Evolutionary conservation across 2,329 filamentous ascomycete species (phyloP), one percentile per base, ranked within the genome.

Genomic region (Beauveria scarabaeidicola): DNA sequence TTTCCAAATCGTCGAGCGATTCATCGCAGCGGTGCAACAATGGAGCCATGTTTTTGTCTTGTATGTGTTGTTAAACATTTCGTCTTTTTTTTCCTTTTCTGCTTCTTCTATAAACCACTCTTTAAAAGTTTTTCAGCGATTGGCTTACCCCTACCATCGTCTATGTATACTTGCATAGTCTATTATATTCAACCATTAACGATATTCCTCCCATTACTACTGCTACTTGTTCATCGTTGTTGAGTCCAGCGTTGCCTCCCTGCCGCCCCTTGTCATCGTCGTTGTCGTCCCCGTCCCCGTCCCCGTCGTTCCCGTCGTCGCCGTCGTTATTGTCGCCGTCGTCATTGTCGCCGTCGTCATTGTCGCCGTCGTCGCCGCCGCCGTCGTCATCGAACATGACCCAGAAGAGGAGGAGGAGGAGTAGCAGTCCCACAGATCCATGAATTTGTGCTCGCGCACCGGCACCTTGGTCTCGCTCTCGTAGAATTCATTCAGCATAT

Each of bases 401-500:
- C 5, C 13, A 5, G 32, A 36, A 0, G 32, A 36, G 32, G 32
- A 5, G 23, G 29, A 47, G 44, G 8, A 47, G 21, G 44, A 27
- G 44, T 5, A 11, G 19, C 32, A 52, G 9, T 40, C 32, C 11
- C 29, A 11, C 10, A 23, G 23, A 10, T 55, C n/a, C 52, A 55
- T 36, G n/a, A 23, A 55, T 15, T 7, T 32, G 27, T 55, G 52
- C 29, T 47, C 29, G 27, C 52, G 52, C 13, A 25, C 29, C 5
- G 40, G 51, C 15, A 43, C 21, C 19, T 29, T 44, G 6, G 13
- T 36, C 40, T 68, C 65, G 17, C 59, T 44, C 54, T 68, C 67
- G 52, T 66, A 63, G 55, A 64, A 69, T 25, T 69, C 67, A 29
- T 68, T 66, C 38, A 70, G 36, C 61, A 69, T 64, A 23, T 61